These are phyloP conservation scores for Cocos nucifera DNA, from an alignment of 176 grass and related monocot genomes.

Conservation along the genomic window DNA sequence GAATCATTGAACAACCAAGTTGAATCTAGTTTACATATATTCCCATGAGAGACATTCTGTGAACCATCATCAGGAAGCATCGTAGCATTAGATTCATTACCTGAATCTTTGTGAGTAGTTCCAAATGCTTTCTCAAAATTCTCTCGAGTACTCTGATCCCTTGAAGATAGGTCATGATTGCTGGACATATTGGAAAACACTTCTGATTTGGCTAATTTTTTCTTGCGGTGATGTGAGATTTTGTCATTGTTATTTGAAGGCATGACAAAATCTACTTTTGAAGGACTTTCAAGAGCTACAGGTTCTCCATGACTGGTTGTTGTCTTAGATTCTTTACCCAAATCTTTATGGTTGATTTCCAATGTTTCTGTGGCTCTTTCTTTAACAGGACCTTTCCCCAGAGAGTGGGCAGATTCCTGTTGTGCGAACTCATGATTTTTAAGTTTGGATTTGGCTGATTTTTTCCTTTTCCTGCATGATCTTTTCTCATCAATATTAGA, in stretches of 20 bases:
- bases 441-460: constrained; percentile 29
- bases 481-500: constrained; percentile 11
- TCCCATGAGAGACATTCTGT: not conserved
- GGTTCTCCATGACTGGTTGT: not conserved
- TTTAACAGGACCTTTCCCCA: not conserved
- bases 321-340: constrained; percentile 3
- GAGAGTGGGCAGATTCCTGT: not conserved
- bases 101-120: not conserved
- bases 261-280: not conserved
- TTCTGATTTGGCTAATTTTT: not conserved
- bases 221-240: not conserved
- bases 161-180: not conserved
- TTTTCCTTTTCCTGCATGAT: constrained; percentile 27
- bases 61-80: not conserved
- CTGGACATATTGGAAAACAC: not conserved
- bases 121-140: not conserved
- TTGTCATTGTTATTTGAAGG: not conserved
- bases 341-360: not conserved
- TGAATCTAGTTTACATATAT: too few species aligned
- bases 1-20: too few species aligned
- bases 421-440: constrained; percentile 12
- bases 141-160: too few species aligned
- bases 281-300: not conserved
- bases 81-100: not conserved
- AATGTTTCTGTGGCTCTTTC: not conserved